Evolutionary conservation across 169 alveolate species (phyloP), one percentile per base, ranked within the genome.

Genomic region (Plasmodium gaboni): DNA sequence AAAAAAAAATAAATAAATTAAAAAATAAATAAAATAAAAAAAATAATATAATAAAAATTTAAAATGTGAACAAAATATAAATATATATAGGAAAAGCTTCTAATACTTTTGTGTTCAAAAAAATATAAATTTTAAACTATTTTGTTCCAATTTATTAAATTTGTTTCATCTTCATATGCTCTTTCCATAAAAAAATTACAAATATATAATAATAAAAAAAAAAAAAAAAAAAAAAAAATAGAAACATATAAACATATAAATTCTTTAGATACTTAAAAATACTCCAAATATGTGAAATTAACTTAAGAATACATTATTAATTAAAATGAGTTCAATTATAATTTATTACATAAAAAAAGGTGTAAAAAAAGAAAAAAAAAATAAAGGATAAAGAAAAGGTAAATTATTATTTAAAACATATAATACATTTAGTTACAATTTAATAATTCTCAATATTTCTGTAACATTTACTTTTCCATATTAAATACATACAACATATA

Each of bases 21-120:
- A 22, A 71, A 71, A 71, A 10, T 19, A 71, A 19, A 44, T 10
- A 17, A 71, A 71, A 71, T 3, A 46, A 44, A 48, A 69, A 69
- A 38, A 50, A 2, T 5, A 50, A 50, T 50, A 50, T 17, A 55
- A 55, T 55, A n/a, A 51, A n/a, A 51, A n/a, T 55, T 1, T 55
- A 15, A 55, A 55, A 55, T 12, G 1, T 55, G 61, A n/a, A 67
- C 48, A 38, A 38, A 5, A 38, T 38, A 38, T 38, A 38, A 38
- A 38, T 38, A 38, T 38, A 38, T 38, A 38, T 38, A 38, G 46
- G 46, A 38, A 38, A 38, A 38, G 46, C 46, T 38, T 38, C 46
- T 38, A 38, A 38, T 5, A 38, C 44, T 38, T 38, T 38, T 1
- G 10, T 38, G 46, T 55, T 55, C 0, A 55, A 55, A 55, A 38